phyloP scores from a whole-genome alignment of 495 filamentous ascomycete species.

The Sabuloglossum arenarium region DNA sequence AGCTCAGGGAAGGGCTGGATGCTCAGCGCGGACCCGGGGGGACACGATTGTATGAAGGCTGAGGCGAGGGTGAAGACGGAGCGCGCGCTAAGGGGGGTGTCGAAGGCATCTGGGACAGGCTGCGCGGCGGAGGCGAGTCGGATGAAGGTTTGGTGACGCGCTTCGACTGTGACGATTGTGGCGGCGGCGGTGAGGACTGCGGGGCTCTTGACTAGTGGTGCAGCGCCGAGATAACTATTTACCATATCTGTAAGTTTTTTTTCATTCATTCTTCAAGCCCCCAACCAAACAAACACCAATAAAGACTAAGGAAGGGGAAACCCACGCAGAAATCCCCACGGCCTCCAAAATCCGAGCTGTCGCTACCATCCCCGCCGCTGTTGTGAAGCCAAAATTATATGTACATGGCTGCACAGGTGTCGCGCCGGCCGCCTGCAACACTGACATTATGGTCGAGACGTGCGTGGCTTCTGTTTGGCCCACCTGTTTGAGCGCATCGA shows the following conservation, averaged over 20 bases:
- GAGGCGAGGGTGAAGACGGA: constrained; percentile 26
- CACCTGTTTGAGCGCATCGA: constrained; percentile 28
- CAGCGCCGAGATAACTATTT: constrained; percentile 34
- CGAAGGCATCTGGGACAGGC: constrained; percentile 37
- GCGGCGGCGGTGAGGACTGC: constrained; percentile 34
- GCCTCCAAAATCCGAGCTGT: constrained; percentile 39
- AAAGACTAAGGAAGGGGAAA: background rate
- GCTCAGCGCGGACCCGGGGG: constrained; percentile 31
- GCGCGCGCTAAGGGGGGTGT: constrained; percentile 32
- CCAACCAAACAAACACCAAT: no score
- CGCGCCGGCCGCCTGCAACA: constrained; percentile 31
- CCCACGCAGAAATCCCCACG: constrained; percentile 34
- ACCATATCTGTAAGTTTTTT: no score
- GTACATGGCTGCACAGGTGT: constrained; percentile 35
- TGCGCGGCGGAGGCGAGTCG: constrained; percentile 23
- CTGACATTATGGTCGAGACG: constrained; percentile 31
- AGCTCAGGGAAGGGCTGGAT: constrained; percentile 35
- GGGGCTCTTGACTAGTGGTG: constrained; percentile 22
- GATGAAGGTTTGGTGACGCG: constrained; percentile 38
- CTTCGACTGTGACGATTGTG: constrained; percentile 38
- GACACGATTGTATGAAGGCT: constrained; percentile 40
- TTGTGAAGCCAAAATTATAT: constrained; percentile 41
- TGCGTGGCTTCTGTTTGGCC: constrained; percentile 34
- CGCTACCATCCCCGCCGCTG: constrained; percentile 35
- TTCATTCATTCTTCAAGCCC: background rate